Conservation (phyloP, 176 grass and related monocot genomes). For the Ampelocalamus luodianensis region DNA sequence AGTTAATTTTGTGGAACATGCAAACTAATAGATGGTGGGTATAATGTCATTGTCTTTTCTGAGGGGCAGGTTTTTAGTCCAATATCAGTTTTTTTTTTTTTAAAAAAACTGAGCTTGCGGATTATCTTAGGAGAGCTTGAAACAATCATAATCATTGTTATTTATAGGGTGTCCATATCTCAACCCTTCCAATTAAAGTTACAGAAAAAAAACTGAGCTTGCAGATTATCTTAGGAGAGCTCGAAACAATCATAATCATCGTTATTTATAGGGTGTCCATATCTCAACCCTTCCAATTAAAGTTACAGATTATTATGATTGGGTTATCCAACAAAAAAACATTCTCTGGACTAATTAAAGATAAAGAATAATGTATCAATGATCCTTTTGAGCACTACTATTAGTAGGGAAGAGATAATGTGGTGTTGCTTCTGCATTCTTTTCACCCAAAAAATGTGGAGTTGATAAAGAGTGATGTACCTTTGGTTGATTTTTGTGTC, state of each 20-base stretch:
- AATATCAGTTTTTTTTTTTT: not conserved
- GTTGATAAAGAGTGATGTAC: conserved; percentile 6
- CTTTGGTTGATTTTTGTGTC: not conserved
- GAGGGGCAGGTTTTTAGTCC: not conserved
- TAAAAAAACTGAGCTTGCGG: not conserved
- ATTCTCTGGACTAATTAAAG: not conserved
- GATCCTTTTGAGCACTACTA: conserved; percentile 18
- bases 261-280: conserved; percentile 26
- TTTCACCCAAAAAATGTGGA: not conserved
- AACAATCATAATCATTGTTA: conserved; percentile 18
- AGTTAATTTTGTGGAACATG: conserved; percentile 17
- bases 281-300: not conserved
- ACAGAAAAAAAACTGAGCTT: not conserved
- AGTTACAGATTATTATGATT: conserved; percentile 1
- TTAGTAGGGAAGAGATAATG: conserved; percentile 25
- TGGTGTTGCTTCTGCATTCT: not conserved
- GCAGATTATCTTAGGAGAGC: not conserved
- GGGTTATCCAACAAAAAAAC: not conserved
- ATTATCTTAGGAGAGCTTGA: not conserved
- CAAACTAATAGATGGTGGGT: not conserved
- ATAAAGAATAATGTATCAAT: not conserved
- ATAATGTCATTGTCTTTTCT: conserved; percentile 18
- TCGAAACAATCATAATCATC: conserved; percentile 3
- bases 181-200: not conserved
- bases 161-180: conserved; percentile 5